These are phyloP conservation scores for Baorangia bicolor DNA, from an alignment of 768 basidiomycete species.

Conservation along the genomic window DNA sequence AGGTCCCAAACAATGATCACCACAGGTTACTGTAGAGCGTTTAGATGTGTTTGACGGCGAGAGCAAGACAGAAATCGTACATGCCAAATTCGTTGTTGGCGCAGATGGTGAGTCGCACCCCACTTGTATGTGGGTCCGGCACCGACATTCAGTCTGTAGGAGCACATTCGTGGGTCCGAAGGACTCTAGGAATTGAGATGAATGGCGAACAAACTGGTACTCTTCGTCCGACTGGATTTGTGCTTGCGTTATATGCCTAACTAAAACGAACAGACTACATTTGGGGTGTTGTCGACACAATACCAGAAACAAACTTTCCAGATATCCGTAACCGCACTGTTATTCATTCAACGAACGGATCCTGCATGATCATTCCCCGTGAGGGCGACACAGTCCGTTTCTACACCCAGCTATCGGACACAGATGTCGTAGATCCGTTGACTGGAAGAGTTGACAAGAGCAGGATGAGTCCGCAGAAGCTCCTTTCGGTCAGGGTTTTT, in stretches of 20 bases:
- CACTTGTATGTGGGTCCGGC: neutral
- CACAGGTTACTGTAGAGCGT: constrained; percentile 26
- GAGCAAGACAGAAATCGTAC: constrained; percentile 31
- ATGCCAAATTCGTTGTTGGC: constrained; percentile 37
- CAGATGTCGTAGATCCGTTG: constrained; percentile 41
- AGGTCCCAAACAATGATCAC: neutral
- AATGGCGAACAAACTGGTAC: constrained; percentile 49
- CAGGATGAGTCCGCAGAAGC: constrained; percentile 46
- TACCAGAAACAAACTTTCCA: constrained; percentile 74
- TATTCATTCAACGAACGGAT: constrained; percentile 69
- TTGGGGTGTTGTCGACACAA: constrained; percentile 80
- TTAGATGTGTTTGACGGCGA: constrained; percentile 29
- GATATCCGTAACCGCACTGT: constrained; percentile 65
- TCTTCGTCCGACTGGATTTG: neutral
- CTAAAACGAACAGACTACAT: constrained; percentile 52
- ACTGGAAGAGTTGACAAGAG: constrained; percentile 55
- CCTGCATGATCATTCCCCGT: constrained; percentile 74
- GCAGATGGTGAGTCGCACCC: constrained; percentile 29
- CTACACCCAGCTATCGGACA: constrained; percentile 65
- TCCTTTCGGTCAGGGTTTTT: constrained; percentile 47
- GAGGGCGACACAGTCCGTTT: constrained; percentile 66
- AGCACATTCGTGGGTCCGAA: constrained; percentile 49
- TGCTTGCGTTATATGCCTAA: neutral
- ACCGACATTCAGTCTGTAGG: constrained; percentile 20
- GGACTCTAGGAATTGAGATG: constrained; percentile 43